Evolutionary conservation across 106 monocot species (phyloP).

Genomic region (Acanthochlamys bracteata): DNA sequence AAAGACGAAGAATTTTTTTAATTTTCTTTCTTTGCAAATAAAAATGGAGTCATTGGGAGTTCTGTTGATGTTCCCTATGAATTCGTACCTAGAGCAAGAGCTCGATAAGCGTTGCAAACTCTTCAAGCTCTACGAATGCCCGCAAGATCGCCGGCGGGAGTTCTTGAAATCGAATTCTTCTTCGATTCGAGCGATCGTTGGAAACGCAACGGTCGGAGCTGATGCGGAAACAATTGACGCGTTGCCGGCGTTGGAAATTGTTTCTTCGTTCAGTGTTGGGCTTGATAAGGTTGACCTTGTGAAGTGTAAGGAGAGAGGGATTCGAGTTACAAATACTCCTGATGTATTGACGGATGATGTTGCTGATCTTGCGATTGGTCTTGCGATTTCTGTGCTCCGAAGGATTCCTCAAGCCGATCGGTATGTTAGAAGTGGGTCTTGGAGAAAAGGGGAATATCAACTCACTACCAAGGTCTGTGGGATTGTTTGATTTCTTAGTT

Average conservation of each 20-base stretch:
- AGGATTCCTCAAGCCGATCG: slow-evolving; percentile 29
- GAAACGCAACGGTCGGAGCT: slow-evolving; percentile 27
- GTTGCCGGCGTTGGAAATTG: slow-evolving; percentile 42
- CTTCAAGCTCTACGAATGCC: slow-evolving; percentile 37
- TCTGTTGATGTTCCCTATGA: slow-evolving; percentile 34
- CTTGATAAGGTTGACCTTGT: slow-evolving; percentile 40
- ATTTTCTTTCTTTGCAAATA: too few species aligned
- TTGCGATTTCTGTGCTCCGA: slow-evolving; percentile 27
- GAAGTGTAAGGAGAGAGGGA: slow-evolving; percentile 33
- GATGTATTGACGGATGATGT: slow-evolving; percentile 47
- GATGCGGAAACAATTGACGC: slow-evolving; percentile 38
- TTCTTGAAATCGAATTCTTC: slow-evolving; percentile 24
- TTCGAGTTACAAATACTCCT: slow-evolving; percentile 43
- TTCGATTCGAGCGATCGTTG: slow-evolving; percentile 37
- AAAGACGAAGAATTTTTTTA: too few species aligned
- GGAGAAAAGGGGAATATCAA: slow-evolving; percentile 33
- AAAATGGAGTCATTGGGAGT: slow-evolving; percentile 31
- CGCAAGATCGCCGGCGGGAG: slow-evolving; percentile 11
- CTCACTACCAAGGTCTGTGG: slow-evolving; percentile 23
- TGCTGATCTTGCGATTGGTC: slow-evolving; percentile 44
- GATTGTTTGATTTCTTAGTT: background rate
- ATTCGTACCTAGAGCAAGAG: slow-evolving; percentile 39
- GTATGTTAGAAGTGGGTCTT: slow-evolving; percentile 34
- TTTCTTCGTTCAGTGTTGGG: slow-evolving; percentile 31
- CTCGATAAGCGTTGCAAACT: slow-evolving; percentile 36